Evolutionary conservation across 139 green algal species (phyloP).

Genomic region (Closterium sp.): DNA sequence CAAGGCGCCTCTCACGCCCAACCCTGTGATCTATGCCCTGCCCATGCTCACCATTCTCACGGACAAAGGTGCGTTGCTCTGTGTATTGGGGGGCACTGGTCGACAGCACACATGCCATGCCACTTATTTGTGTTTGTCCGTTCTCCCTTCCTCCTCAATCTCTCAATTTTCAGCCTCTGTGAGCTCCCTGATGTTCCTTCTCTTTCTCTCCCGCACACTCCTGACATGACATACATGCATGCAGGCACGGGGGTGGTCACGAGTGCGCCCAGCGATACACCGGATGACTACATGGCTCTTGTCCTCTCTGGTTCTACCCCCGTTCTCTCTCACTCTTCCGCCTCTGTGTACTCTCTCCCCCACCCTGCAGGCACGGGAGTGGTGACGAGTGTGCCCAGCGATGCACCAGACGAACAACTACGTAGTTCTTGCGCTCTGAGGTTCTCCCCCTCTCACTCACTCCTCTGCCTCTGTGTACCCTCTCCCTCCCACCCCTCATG

Average conservation of each 20-base stretch:
- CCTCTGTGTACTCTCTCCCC: slow-evolving; percentile 83
- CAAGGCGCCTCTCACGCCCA: slow-evolving; percentile 48
- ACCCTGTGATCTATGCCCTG: slow-evolving; percentile 87
- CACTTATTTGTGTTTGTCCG: too few species aligned
- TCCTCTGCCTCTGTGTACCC: not conserved
- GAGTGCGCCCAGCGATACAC: slow-evolving; percentile 90
- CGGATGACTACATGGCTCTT: slow-evolving; percentile 88
- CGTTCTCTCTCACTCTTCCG: slow-evolving; percentile 68
- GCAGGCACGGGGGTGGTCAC: slow-evolving; percentile 78
- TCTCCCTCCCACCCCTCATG: not conserved
- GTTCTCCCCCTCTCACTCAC: too few species aligned
- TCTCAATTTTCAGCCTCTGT: slow-evolving; percentile 82
- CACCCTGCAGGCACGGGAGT: slow-evolving; percentile 63
- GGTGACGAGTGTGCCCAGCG: slow-evolving; percentile 93
- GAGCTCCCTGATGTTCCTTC: slow-evolving; percentile 60
- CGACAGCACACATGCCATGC: too few species aligned
- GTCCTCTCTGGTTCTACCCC: too few species aligned
- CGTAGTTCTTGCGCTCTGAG: slow-evolving; percentile 51
- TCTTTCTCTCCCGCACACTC: not conserved
- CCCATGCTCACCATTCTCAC: slow-evolving; percentile 97
- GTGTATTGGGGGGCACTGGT: too few species aligned
- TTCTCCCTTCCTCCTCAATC: too few species aligned
- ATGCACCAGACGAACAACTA: slow-evolving; percentile 97
- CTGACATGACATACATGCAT: not conserved
- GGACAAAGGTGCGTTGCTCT: slow-evolving; percentile 79